Base-by-base conservation (phyloP, 768 basidiomycete species). In the Amanita rimosa region DNA sequence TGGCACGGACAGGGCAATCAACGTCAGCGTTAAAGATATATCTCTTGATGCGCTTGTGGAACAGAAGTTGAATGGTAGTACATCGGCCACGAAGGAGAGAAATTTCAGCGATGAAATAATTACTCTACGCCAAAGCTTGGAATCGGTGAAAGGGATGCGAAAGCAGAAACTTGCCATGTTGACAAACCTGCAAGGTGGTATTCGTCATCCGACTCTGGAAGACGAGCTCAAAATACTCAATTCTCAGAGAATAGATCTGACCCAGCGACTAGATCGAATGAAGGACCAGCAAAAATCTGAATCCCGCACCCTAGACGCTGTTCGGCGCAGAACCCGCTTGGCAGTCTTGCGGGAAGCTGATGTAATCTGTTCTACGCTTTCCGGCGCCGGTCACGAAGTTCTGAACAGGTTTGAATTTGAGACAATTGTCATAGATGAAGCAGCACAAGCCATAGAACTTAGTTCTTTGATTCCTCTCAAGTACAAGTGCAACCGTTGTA, bases 401-500 rank as follows among this genome's bases (percentile, higher is more conserved):
- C 71, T 99, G 36, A 79, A 86, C 49, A 71, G 76, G 31, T 77
- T 89, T 53, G 85, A 94, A 45, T 97, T 97, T 60, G 94, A 96
- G 56, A 88, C 95, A 66, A 77, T 99, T 56, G 82, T 99, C 62
- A 95, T 99, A 52, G 96, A 99, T 59, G 96, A 99, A 64, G 96
- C 96, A 1, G 95, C 95, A 1, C 96, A 99, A 64, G 85, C 94
- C 13, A 85, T 97, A 41, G 96, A 99, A 64, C 73, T 97, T 36
- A 92, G 89, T 54, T 90, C 95, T 6, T 66, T 99, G 52, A 98
- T 99, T 50, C 96, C 96, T 34, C 71, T 99, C 53, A 96, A 88
- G 63, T 97, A 91, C 64, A 76, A 75, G 24, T 86, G 82, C 54
- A 73, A 72, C 45, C 78, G 81, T 26, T 96, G 91, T 59, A 79